phyloP scores from a whole-genome alignment of 2,329 filamentous ascomycete species.

The Ophiocordyceps camponoti-leonardi region DNA sequence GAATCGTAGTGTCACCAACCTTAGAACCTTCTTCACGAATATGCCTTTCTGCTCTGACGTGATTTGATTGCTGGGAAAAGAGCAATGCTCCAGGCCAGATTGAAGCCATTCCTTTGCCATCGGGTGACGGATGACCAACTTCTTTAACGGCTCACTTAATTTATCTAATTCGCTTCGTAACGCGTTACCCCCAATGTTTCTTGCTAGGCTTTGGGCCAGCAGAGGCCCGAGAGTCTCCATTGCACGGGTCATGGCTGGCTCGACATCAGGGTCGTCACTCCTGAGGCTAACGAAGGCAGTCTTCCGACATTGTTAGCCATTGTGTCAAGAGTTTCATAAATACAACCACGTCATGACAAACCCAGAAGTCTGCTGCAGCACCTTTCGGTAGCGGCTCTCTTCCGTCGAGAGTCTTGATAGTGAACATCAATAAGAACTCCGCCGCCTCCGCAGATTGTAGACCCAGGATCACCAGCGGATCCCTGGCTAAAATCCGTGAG shows the following conservation, averaged over 20 bases:
- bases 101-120: constrained; percentile 46
- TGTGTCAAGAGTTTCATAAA: not conserved
- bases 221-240: constrained; percentile 43
- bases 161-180: constrained; percentile 57
- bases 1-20: constrained; percentile 18
- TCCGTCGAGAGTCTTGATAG: constrained; percentile 50
- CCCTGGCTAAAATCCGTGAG: constrained; percentile 42
- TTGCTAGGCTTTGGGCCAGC: constrained; percentile 40
- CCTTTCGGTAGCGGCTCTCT: constrained; percentile 61
- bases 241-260: constrained; percentile 27
- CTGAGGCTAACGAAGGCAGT: constrained; percentile 33
- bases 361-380: constrained; percentile 61
- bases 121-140: constrained; percentile 39
- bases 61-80: constrained; percentile 44
- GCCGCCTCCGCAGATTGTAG: constrained; percentile 37
- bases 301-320: constrained; percentile 13
- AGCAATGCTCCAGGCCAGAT: constrained; percentile 33
- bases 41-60: constrained; percentile 38
- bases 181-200: constrained; percentile 51
- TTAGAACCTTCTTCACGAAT: constrained; percentile 50
- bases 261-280: constrained; percentile 21
- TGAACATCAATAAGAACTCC: constrained; percentile 54
- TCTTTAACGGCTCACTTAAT: constrained; percentile 54
- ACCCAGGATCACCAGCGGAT: constrained; percentile 42
- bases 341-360: constrained; percentile 15